Conservation (phyloP, 345 rosid species). For the Carallia pectinifolia region DNA sequence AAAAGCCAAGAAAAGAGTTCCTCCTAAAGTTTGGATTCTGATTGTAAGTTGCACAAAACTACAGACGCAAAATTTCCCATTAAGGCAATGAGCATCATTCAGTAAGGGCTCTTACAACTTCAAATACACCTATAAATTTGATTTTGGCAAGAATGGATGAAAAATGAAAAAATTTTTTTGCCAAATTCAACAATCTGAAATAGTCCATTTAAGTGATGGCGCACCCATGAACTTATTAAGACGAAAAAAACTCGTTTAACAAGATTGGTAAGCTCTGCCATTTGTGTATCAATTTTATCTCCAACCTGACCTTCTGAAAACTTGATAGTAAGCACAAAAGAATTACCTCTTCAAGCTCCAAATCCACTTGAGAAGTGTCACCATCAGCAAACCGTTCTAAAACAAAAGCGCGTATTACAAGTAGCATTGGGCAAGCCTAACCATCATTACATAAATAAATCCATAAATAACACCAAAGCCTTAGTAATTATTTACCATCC, state of each 20-base stretch:
- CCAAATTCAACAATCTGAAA: neutral
- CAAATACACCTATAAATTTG: neutral
- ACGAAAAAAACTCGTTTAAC: neutral
- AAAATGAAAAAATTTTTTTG: neutral
- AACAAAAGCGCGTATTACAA: constrained; percentile 14
- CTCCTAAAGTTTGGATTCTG: neutral
- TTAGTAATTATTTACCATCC: constrained; percentile 70
- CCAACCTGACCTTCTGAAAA: neutral
- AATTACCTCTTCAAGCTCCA: constrained; percentile 93
- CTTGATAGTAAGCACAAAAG: neutral
- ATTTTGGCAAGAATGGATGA: neutral
- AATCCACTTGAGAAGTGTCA: constrained; percentile 83
- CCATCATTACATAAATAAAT: constrained; percentile 8
- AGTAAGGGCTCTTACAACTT: neutral
- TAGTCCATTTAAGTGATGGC: neutral
- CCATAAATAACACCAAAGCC: constrained; percentile 7
- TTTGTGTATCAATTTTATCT: neutral
- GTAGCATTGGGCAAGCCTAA: constrained; percentile 7
- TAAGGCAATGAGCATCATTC: neutral
- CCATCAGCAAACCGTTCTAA: constrained; percentile 99
- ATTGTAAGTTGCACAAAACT: neutral
- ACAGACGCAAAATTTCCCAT: neutral
- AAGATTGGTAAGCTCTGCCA: neutral
- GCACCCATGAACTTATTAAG: neutral
- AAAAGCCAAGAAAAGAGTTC: neutral